phyloP scores from a whole-genome alignment of 2,329 filamentous ascomycete species.

The Fusarium sp. region DNA sequence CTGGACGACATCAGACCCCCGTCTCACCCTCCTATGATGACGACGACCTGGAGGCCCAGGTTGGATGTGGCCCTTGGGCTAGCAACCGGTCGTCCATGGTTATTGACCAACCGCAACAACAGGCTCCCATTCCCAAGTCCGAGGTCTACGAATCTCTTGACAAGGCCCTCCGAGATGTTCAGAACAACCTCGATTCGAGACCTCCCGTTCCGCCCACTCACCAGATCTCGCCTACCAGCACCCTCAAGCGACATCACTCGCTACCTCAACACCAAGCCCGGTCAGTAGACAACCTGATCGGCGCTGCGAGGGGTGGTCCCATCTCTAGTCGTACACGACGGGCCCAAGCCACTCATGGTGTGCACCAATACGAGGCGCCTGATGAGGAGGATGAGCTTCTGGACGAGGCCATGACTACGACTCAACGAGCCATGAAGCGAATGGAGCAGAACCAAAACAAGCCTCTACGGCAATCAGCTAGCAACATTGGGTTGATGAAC shows the following conservation, averaged over 20 bases:
- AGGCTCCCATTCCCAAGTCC: constrained; percentile 62
- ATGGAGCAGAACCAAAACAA: constrained; percentile 64
- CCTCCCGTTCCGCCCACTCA: constrained; percentile 65
- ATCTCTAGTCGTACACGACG: constrained; percentile 84
- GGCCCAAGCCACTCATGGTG: constrained; percentile 77
- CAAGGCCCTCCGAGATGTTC: constrained; percentile 66
- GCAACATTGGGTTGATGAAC: constrained; percentile 68
- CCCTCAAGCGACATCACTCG: constrained; percentile 73
- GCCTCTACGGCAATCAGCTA: constrained; percentile 69
- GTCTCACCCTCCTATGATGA: constrained; percentile 85
- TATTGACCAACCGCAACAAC: constrained; percentile 68
- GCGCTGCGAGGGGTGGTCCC: constrained; percentile 68
- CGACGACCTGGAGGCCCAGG: constrained; percentile 93
- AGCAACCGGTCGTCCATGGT: constrained; percentile 87
- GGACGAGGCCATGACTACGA: constrained; percentile 85
- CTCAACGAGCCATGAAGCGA: constrained; percentile 78
- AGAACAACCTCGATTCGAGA: constrained; percentile 61
- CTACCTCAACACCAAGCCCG: constrained; percentile 71
- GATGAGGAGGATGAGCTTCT: constrained; percentile 97
- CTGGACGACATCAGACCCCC: constrained; percentile 86
- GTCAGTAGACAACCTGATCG: constrained; percentile 71
- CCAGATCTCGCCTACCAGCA: constrained; percentile 59
- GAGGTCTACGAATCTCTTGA: constrained; percentile 71
- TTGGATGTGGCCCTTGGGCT: constrained; percentile 89
- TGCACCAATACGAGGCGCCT: constrained; percentile 90